Base-by-base conservation (phyloP, 2,329 filamentous ascomycete species). In the Nigrospora osmanthi region DNA sequence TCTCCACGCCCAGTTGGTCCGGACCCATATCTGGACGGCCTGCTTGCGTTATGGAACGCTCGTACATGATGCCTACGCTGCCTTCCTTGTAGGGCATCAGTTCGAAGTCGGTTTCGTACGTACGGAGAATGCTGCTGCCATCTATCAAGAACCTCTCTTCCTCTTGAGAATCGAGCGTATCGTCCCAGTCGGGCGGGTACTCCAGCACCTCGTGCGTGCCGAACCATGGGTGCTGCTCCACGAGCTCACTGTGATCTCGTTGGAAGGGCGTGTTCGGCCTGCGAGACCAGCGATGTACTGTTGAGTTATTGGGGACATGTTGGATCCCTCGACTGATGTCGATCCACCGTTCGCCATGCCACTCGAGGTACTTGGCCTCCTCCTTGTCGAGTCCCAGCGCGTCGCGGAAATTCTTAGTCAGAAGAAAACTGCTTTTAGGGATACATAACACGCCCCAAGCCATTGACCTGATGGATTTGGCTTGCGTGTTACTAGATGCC, bases 381-480 rank as follows among this genome's bases (percentile, higher is more conserved):
- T 45, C 17, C 9, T 44, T 44, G 3, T 49, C 46, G 16, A 66
- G 34, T 10, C 66, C 65, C 6, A 68, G 51, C 11, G 57, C 50
- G 30, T 65, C 60, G 9, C 49, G 43, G 32, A 58, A 54, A 30
- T 51, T 53, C 6, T 51, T 50, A 2, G 59, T 58, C 7, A 58
- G 56, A 38, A 61, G 54, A 49, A 77, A 77, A 47, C 62, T 66
- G 42, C 60, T 65, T 32, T 67, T 62, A 0, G 68, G 65, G 7
- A 78, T 53, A 7, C 71, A 63, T 35, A 76, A 55, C 11, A 76
- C 63, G 7, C 73, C 72, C 75, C 75, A 78, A 2, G 71, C 73
- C 42, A 63, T 43, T 30, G 56, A 57, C 32, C 58, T 53, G 42
- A 16, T 42, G 42, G 35, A 38, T 28, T 28, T 10, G 23, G 10